Base-by-base conservation (phyloP, 1,284 basidiomycete species). In the Apiotrichum akiyoshidainum region DNA sequence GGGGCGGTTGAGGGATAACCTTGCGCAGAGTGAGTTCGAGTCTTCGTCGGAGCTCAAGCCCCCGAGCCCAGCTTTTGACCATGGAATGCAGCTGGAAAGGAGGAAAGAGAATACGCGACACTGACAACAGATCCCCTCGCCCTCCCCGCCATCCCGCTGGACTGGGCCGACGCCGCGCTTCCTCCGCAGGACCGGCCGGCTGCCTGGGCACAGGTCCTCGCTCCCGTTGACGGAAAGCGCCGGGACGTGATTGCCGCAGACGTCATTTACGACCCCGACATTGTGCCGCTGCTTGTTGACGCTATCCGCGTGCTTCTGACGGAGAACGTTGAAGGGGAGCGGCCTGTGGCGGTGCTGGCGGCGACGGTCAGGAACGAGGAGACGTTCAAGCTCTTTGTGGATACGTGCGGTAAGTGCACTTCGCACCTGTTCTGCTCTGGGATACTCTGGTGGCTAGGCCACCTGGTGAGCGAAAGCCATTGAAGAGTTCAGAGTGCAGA, bases 241-340 rank as follows among this genome's bases (percentile, higher is more conserved):
- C 47, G 68, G 44, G 68, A 69, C 3, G 60, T 79, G 5, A 46
- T 79, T 21, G 78, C 75, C 14, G 77, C 78, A 11, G 78, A 79
- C 57, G 76, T 79, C 75, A 76, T 78, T 33, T 79, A 79, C 64
- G 78, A 79, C 60, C 78, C 77, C 2, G 69, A 72, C 26, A 65
- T 79, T 33, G 67, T 78, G 13, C 68, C 69, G 13, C 65, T 73
- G 1, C 66, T 79, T 6, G 73, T 77, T 2, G 45, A 63, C 2
- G 67, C 77, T 10, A 69, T 79, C 19, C 5, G 31, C 2, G 59
- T 64, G 14, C 65, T 78, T 31, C 19, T 33, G 14, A 19, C 52
- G 8, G 31, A 37, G 17, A 22, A 10, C 12, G 6, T 41, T 1
- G 10, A 31, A 21, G 35, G 53, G 5, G 33, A 26, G 34, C 42